Evolutionary conservation across 352 stramenopile genomes (phyloP), one percentile per base, ranked within the genome.

Genomic region (Pythium apleroticum): DNA sequence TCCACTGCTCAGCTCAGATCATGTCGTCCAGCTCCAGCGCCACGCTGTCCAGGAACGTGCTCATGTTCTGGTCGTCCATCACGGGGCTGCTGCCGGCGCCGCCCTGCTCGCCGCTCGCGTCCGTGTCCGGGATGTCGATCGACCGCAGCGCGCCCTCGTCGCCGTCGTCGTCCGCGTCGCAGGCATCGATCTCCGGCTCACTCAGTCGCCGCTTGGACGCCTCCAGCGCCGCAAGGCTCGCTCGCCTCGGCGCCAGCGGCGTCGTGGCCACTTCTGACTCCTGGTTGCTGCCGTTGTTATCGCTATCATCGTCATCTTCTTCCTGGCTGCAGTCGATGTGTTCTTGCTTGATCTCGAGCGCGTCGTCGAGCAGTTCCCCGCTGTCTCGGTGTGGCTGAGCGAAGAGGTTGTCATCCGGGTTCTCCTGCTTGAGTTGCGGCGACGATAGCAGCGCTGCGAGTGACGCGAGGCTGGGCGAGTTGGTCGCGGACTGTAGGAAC

Each of bases 21-120:
- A 91, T 87, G 50, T 93, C 84, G 45, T 91, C 84, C 49, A 93
- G 76, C 68, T 91, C 84, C 25, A 93, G 77, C 50, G 82, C 76
- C 54, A 93, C 84, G 60, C 84, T 93, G 57, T 93, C 84, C 57
- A 93, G 82, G 63, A 93, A 90, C 52, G 69, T 80, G 65, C 72
- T 91, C 81, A 93, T 93, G 70, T 75, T 69, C 58, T 93, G 83
- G 67, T 91, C 84, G 57, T 84, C 72, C 61, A 82, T 82, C n/a
- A 74, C 52, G 31, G 35, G 45, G 39, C 50, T 60, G 37, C n/a
- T 43, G 39, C 50, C 52, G 6, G 15, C 45, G 24, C 35, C 52
- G 20, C 54, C 20, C 10, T 35, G 24, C 25, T 22, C 39, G 14
- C 57, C 39, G 6, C 39, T 15, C 7, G 10, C 20, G 2, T 65